Conservation (phyloP, 352 stramenopile species). For the Pythium guiyangense region DNA sequence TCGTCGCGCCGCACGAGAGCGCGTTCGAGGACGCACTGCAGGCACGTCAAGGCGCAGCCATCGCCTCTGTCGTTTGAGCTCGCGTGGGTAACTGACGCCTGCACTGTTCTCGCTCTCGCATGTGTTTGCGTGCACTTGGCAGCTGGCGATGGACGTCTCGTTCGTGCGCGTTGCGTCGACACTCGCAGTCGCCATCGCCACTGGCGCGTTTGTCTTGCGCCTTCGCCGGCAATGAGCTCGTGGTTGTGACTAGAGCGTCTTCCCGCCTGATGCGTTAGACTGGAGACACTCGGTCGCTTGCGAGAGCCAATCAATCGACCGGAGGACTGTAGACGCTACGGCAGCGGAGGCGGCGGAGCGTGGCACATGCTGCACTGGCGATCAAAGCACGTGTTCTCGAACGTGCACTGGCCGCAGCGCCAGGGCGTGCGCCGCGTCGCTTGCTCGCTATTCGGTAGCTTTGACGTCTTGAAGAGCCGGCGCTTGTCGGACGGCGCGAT, state of each 20-base stretch:
- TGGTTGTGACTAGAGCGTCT: not conserved
- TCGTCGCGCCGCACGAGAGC: constrained; percentile 21
- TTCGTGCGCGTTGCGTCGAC: not conserved
- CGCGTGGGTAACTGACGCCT: not conserved
- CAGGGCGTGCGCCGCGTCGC: constrained; percentile 28
- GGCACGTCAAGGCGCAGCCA: constrained; percentile 8
- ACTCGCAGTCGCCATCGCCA: not conserved
- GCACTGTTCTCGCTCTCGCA: too few species aligned
- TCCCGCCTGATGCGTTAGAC: too few species aligned
- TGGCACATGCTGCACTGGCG: constrained; percentile 66
- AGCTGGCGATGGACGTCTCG: constrained; percentile 24
- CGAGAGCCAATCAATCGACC: too few species aligned
- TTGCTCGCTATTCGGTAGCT: not conserved
- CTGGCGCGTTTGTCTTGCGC: not conserved
- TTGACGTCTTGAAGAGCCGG: not conserved
- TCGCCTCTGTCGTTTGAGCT: not conserved
- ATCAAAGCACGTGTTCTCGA: constrained; percentile 74
- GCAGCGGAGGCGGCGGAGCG: constrained; percentile 11
- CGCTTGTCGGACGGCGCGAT: too few species aligned
- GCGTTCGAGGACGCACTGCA: constrained; percentile 20
- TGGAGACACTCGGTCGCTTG: too few species aligned
- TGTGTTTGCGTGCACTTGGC: not conserved
- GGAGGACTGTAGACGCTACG: constrained; percentile 11
- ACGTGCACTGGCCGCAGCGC: constrained; percentile 60
- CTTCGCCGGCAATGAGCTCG: not conserved